Base-by-base conservation (phyloP, 2,329 filamentous ascomycete species). In the Scopulariopsis brevicaulis region DNA sequence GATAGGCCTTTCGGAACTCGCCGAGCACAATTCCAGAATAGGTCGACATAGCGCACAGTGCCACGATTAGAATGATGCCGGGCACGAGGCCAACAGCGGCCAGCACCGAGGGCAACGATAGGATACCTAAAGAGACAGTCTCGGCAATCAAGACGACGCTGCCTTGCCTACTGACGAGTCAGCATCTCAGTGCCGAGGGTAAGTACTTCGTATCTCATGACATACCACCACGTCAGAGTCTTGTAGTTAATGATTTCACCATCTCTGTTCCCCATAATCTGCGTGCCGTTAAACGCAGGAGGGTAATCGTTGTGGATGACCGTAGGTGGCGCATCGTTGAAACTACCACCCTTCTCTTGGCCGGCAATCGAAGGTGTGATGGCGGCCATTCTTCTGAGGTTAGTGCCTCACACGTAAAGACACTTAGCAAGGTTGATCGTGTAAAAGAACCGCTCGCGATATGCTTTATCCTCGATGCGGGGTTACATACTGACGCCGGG, bases 1-100 rank as follows among this genome's bases (percentile, higher is more conserved):
- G 63, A 53, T 66, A 64, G 25, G 61, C 57, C 56, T 64, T 66
- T 12, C 64, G 62, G 55, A 66, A 66, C 51, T 66, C 65, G 28
- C 60, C 63, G 14, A 66, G 61, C 20, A 65, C 57, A 18, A 64
- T 65, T 12, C 87, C 74, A 0, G 74, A 75, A 62, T 74, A 90
- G 1, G 86, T 89, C 65, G 89, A 90, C 2, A 90, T 72, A 15
- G 85, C 79, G 53, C 86, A 74, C 56, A 74, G 79, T 25, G 86
- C 78, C 61, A 90, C 77, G 51, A 88, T 90, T 66, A 90, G 68
- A 60, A 89, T 80, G 58, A 91, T 73, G n/a, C 87, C 87, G 0
- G 87, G 87, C 1, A 86, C 84, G 15, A 90, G 76, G 5, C 64
- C 64, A 2, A 65, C 55, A 0, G 62, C 61, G 7, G 57, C 58